Percentiles rank a stretch among this genome's conserved stretches.
phyloP scores from a whole-genome alignment of 805 yeast species.

The Hanseniaspora jakobsenii region DNA sequence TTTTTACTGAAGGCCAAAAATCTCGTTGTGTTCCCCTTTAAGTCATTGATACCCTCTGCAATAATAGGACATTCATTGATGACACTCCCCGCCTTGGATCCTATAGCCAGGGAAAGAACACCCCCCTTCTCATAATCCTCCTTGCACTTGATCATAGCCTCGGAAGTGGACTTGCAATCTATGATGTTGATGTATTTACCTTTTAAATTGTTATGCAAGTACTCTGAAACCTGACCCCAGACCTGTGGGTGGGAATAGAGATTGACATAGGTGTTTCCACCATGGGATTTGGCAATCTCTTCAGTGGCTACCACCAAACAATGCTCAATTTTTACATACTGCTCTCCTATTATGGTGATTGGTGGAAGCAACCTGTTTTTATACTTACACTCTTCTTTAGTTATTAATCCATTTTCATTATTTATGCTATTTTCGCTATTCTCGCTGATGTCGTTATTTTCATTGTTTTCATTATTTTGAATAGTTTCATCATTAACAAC shows the following conservation, averaged over 20 bases:
- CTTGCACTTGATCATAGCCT: slow-evolving; percentile 60
- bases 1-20: slow-evolving; percentile 47
- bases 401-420: too few species aligned
- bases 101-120: slow-evolving; percentile 53
- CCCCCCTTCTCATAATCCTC: slow-evolving; percentile 25
- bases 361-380: slow-evolving; percentile 25
- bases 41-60: slow-evolving; percentile 54
- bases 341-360: slow-evolving; percentile 58
- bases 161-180: slow-evolving; percentile 71
- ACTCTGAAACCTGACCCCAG: slow-evolving; percentile 79
- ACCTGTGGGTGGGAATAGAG: slow-evolving; percentile 94
- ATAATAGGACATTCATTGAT: slow-evolving; percentile 47
- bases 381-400: too few species aligned
- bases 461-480: not conserved
- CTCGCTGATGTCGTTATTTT: not conserved
- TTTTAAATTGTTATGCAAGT: slow-evolving; percentile 32
- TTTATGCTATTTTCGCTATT: too few species aligned
- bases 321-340: slow-evolving; percentile 73
- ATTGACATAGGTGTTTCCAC: slow-evolving; percentile 30
- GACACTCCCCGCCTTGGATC: slow-evolving; percentile 54
- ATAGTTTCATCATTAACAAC: not conserved
- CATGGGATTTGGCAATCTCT: not conserved
- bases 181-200: slow-evolving; percentile 32
- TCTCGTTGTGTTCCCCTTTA: slow-evolving; percentile 67
- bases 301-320: slow-evolving; percentile 35